Conservation (phyloP, 75 land plant genomes). For the Sequoia sempervirens region DNA sequence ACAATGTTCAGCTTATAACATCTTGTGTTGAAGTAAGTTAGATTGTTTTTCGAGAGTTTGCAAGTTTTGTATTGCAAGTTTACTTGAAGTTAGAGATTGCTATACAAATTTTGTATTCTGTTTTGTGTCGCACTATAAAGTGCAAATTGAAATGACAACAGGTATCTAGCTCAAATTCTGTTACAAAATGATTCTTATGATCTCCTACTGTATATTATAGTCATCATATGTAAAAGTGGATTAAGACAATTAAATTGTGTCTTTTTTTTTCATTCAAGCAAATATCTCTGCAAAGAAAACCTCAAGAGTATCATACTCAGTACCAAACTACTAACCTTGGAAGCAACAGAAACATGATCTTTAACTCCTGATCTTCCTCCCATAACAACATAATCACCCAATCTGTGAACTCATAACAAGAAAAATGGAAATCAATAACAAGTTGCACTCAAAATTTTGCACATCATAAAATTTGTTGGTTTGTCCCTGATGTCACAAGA, state of each 20-base stretch:
- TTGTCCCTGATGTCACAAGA: not conserved
- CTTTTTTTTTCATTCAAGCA: not conserved
- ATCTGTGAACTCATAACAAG: constrained; percentile 27
- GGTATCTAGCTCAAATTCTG: too few species aligned
- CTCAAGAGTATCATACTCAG: not conserved
- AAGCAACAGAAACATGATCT: constrained; percentile 81
- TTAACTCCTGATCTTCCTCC: constrained; percentile 78
- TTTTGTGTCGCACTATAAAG: too few species aligned
- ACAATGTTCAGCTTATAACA: too few species aligned
- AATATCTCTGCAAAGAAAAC: not conserved
- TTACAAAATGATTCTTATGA: too few species aligned
- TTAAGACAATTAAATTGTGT: not conserved
- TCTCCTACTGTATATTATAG: not conserved
- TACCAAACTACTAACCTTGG: constrained; percentile 50
- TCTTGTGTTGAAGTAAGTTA: too few species aligned
- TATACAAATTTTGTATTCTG: too few species aligned
- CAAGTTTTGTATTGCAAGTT: too few species aligned
- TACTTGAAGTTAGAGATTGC: too few species aligned
- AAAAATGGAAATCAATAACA: not conserved
- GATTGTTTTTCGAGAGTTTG: too few species aligned
- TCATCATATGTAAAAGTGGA: not conserved
- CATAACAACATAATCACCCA: constrained; percentile 84
- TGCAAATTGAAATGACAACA: too few species aligned
- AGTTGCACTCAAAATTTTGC: not conserved
- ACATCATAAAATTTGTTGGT: not conserved